Conservation (phyloP, 2,329 filamentous ascomycete species). For the Aspergillus sp. region DNA sequence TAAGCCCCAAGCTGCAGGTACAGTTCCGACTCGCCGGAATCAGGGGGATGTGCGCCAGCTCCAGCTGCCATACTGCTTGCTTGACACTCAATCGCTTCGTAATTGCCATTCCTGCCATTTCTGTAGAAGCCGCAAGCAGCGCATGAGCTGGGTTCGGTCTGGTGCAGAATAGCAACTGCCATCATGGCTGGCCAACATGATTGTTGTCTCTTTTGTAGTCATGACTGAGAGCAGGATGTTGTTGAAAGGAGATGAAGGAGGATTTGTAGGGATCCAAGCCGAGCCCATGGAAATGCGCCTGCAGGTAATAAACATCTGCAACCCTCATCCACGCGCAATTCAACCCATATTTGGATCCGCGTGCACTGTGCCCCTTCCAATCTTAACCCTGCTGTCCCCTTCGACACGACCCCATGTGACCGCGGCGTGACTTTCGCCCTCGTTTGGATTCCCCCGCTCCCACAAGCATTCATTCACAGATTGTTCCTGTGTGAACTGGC, state of each 20-base stretch:
- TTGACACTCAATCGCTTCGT: neutral
- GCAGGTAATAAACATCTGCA: neutral
- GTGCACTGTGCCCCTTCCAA: neutral
- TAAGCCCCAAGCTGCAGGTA: conserved; percentile 2
- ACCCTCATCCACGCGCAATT: neutral
- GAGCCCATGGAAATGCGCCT: neutral
- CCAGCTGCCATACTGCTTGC: neutral
- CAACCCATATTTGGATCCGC: conserved; percentile 3
- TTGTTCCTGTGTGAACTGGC: neutral
- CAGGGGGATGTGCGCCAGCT: conserved; percentile 4
- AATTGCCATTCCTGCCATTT: neutral
- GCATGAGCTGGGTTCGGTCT: neutral
- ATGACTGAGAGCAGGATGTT: neutral
- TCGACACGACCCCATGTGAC: conserved; percentile 5
- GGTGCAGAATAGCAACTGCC: neutral
- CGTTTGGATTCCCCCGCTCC: neutral
- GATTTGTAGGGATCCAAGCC: neutral
- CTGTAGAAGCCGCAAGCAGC: neutral
- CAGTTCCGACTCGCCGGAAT: conserved; percentile 7
- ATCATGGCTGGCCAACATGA: neutral
- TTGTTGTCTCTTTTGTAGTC: neutral
- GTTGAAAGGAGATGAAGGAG: neutral
- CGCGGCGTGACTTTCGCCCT: neutral
- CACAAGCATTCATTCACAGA: neutral
- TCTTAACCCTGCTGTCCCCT: neutral